Conservation (phyloP, 2,329 filamentous ascomycete genomes). For the Ceratocystis diversiconidia region DNA sequence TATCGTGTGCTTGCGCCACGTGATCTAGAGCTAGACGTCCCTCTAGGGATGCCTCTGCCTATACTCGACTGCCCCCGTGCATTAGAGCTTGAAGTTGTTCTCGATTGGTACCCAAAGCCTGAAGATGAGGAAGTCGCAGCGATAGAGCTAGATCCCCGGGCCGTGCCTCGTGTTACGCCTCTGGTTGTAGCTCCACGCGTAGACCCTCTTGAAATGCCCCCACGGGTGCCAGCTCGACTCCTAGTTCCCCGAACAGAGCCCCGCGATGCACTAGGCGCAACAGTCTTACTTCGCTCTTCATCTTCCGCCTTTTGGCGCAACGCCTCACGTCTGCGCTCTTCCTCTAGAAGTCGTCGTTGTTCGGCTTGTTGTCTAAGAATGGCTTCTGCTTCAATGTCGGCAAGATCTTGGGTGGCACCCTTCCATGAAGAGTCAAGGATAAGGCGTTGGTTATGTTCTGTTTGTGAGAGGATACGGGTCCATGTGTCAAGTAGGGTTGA, state of each 20-base stretch:
- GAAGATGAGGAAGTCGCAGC: slow-evolving; percentile 17
- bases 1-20: slow-evolving; percentile 9
- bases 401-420: slow-evolving; percentile 71
- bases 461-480: slow-evolving; percentile 91
- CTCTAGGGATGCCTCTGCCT: slow-evolving; percentile 24
- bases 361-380: slow-evolving; percentile 59
- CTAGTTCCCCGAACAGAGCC: slow-evolving; percentile 2
- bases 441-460: slow-evolving; percentile 89
- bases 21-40: slow-evolving; percentile 21
- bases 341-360: slow-evolving; percentile 61
- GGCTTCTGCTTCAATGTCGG: slow-evolving; percentile 74
- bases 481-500: slow-evolving; percentile 86
- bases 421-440: slow-evolving; percentile 82
- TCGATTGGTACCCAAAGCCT: slow-evolving; percentile 23
- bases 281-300: slow-evolving; percentile 33
- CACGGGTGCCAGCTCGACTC: background rate
- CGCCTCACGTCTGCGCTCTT: slow-evolving; percentile 63
- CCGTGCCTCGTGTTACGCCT: background rate
- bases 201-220: background rate
- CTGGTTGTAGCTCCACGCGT: slow-evolving; percentile 16
- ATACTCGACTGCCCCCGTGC: slow-evolving; percentile 26
- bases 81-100: slow-evolving; percentile 20
- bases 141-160: slow-evolving; percentile 1
- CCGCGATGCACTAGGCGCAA: slow-evolving; percentile 24
- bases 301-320: slow-evolving; percentile 49